Conservation (phyloP, 2,329 filamentous ascomycete species). For the Penicillium glabrum region DNA sequence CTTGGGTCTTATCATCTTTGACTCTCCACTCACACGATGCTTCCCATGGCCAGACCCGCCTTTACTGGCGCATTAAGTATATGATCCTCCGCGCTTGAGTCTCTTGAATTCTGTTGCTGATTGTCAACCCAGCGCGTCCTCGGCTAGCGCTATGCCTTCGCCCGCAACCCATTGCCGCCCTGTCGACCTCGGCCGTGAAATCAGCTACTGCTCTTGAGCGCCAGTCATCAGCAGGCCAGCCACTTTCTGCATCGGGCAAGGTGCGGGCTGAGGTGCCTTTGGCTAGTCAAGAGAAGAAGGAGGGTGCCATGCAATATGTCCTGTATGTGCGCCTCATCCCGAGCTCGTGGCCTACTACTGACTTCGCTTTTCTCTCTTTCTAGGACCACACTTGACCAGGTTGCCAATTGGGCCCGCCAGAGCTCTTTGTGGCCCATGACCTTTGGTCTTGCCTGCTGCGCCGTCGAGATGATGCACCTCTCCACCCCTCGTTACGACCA, state of each 20-base stretch:
- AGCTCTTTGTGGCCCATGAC: constrained; percentile 90
- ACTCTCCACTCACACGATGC: constrained; percentile 19
- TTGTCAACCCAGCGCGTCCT: constrained; percentile 30
- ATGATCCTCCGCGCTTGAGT: not conserved
- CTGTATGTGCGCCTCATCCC: constrained; percentile 36
- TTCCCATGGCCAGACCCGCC: constrained; percentile 27
- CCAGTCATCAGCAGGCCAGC: constrained; percentile 31
- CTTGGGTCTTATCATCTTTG: not conserved
- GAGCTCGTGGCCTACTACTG: constrained; percentile 1
- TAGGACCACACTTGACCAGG: constrained; percentile 60
- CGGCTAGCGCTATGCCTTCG: constrained; percentile 31
- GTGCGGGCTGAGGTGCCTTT: constrained; percentile 49
- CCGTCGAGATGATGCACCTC: constrained; percentile 92
- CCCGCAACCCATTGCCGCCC: constrained; percentile 36
- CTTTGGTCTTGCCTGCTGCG: constrained; percentile 87
- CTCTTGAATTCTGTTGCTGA: constrained; percentile 1
- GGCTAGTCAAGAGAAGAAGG: constrained; percentile 51
- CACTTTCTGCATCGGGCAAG: constrained; percentile 45
- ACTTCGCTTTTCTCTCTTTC: not conserved
- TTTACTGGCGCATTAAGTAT: constrained; percentile 30
- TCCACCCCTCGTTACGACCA: constrained; percentile 90
- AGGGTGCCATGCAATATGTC: constrained; percentile 54
- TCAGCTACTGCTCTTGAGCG: constrained; percentile 44
- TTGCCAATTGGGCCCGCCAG: constrained; percentile 86
- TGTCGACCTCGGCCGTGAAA: constrained; percentile 45